phyloP scores from a whole-genome alignment of 306 rosid species.

The Datisca glomerata region DNA sequence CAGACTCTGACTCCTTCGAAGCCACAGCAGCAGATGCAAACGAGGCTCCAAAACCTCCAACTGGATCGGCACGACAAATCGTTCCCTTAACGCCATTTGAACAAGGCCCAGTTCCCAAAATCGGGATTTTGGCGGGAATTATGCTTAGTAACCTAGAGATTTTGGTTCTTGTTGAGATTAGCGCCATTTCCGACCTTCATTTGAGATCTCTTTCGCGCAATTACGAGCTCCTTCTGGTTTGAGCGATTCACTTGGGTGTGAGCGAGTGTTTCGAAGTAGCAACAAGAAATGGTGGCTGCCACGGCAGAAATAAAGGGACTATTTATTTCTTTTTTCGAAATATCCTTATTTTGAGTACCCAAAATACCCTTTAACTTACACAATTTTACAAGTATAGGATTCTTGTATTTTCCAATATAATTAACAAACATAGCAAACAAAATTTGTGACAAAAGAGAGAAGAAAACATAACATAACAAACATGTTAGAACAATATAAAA shows the following conservation, averaged over 20 bases:
- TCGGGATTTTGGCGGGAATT: constrained; percentile 3
- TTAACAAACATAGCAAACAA: no score
- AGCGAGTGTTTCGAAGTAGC: not conserved
- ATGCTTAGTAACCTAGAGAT: constrained; percentile 12
- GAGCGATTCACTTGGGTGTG: not conserved
- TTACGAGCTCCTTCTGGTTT: not conserved
- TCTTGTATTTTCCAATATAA: no score
- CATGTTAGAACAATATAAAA: no score
- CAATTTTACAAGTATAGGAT: no score
- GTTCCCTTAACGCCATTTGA: constrained; percentile 10
- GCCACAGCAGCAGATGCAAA: constrained; percentile 28
- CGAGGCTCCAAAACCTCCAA: constrained; percentile 1
- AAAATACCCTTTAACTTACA: not conserved
- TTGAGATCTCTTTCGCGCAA: constrained; percentile 11
- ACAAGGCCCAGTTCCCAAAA: constrained; percentile 14
- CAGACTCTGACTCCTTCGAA: constrained; percentile 14
- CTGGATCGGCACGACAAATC: not conserved
- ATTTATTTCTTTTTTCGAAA: no score
- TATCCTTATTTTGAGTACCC: not conserved
- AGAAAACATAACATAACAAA: no score
- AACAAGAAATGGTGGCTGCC: not conserved
- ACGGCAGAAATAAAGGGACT: not conserved
- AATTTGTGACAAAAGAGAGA: no score
- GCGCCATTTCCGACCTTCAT: constrained; percentile 42
- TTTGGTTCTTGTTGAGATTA: constrained; percentile 32